Evolutionary conservation across 2,329 filamentous ascomycete genomes (phyloP), one percentile per base, ranked within the genome.

Genomic region (Volutella citrinella): DNA sequence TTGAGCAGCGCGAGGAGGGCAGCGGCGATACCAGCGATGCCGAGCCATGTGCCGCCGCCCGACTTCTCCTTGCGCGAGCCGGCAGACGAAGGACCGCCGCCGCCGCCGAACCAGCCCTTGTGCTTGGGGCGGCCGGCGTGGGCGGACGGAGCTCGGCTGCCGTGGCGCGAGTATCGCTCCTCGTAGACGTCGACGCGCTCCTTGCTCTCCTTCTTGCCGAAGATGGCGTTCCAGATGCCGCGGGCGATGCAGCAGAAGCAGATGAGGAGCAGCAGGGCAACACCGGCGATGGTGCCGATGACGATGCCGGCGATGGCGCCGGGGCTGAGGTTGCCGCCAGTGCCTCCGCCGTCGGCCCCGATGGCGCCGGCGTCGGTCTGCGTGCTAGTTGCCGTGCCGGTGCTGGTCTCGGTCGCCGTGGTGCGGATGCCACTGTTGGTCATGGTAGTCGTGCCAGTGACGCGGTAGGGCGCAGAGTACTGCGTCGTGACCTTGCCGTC

Each of bases 301-400:
- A 90, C 85, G 51, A 90, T 90, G 40, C 85, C 85, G 12, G 86
- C 85, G 50, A 90, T 90, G 40, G 83, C 85, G 32, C 84, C 85
- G 26, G 71, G 75, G 50, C 80, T 85, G 34, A 90, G 71, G 26
- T 64, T 59, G 36, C 63, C 63, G 18, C 64, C 61, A 24, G 61
- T 64, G 27, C 60, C 58, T 20, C 66, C 68, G 19, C 56, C 63
- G 26, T 53, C 57, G 12, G 51, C 56, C 8, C 57, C 60, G 16
- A 61, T 66, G 50, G 56, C 52, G 11, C 53, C 54, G 30, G 68
- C 69, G 27, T 69, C 73, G 7, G 74, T 74, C 11, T 54, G 51
- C 19, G 45, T 41, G 12, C 32, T 44, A 27, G 46, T 43, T 13
- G 36, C 32, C 19, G 41, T 34, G 5, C 34, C 43, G 16, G 46